phyloP scores from a whole-genome alignment of 352 stramenopile species.

The Phytophthora capsici region DNA sequence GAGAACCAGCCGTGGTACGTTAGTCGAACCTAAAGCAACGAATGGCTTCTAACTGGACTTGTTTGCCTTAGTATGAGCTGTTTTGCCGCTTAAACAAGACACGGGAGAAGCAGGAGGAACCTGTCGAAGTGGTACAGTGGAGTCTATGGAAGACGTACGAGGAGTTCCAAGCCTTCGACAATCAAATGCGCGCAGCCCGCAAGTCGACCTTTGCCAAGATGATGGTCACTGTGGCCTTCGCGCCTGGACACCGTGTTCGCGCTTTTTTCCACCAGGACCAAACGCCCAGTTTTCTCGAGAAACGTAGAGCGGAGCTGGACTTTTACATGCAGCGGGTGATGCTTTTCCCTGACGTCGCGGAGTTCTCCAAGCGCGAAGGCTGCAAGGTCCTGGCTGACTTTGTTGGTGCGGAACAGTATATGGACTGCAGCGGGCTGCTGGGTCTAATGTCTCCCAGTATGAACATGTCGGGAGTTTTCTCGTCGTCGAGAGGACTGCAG shows the following conservation, averaged over 20 bases:
- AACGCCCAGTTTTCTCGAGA: conserved; percentile 73
- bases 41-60: background rate
- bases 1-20: conserved; percentile 60
- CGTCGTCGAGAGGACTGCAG: conserved; percentile 26
- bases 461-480: conserved; percentile 37
- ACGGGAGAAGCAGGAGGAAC: conserved; percentile 46
- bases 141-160: conserved; percentile 84
- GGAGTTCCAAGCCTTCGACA: conserved; percentile 79
- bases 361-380: conserved; percentile 60
- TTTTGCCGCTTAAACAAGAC: conserved; percentile 57
- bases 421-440: conserved; percentile 51
- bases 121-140: conserved; percentile 59
- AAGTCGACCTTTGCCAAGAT: conserved; percentile 74
- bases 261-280: conserved; percentile 81
- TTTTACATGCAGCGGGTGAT: conserved; percentile 88
- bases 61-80: conserved; percentile 51
- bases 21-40: conserved; percentile 5
- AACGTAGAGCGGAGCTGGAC: conserved; percentile 78
- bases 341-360: conserved; percentile 69
- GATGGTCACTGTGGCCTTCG: conserved; percentile 86
- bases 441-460: conserved; percentile 15
- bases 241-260: conserved; percentile 67
- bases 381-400: conserved; percentile 75
- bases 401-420: conserved; percentile 51
- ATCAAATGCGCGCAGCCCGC: conserved; percentile 56